A percentile compares a stretch with the other conserved stretches of the same genome.
phyloP scores from a whole-genome alignment of 225 moss, liverwort and hornwort species.

The Physcomitrellopsis africana region DNA sequence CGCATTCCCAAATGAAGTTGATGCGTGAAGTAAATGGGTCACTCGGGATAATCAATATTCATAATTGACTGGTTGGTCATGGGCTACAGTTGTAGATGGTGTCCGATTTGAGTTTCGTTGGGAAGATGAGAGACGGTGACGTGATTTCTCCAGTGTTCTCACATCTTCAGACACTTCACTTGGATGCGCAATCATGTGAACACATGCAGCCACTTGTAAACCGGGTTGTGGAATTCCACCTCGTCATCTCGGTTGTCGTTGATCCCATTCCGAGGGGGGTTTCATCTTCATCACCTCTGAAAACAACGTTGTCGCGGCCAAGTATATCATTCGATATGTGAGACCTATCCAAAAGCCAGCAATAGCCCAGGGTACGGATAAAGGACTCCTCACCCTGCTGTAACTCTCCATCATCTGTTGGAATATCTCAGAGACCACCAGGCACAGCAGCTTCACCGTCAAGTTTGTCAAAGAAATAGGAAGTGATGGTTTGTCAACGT shows the following conservation, averaged over 20 bases:
- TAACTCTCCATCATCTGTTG: slow-evolving; percentile 40
- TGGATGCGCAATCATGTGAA: too few relatives aligned
- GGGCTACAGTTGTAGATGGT: background rate
- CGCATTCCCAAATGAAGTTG: background rate
- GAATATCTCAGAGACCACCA: slow-evolving; percentile 30
- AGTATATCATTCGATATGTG: slow-evolving; percentile 32
- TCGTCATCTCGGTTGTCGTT: background rate
- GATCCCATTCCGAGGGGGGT: background rate
- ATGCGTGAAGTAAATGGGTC: background rate
- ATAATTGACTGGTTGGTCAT: background rate
- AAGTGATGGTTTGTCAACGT: background rate
- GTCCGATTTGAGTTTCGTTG: too few relatives aligned
- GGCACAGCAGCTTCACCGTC: slow-evolving; percentile 23
- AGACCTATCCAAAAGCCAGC: slow-evolving; percentile 52
- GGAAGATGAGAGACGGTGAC: too few relatives aligned
- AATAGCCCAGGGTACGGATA: slow-evolving; percentile 37
- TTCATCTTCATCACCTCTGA: slow-evolving; percentile 10
- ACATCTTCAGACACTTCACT: too few relatives aligned
- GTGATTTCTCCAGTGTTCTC: too few relatives aligned
- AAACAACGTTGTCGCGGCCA: slow-evolving; percentile 22
- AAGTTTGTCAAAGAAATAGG: slow-evolving; percentile 14
- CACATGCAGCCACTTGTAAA: too few relatives aligned
- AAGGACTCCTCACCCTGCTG: slow-evolving; percentile 37
- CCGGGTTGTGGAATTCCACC: too few relatives aligned
- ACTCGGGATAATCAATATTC: background rate